Base-by-base conservation (phyloP, 306 rosid genomes). In the Rubus idaeus region DNA sequence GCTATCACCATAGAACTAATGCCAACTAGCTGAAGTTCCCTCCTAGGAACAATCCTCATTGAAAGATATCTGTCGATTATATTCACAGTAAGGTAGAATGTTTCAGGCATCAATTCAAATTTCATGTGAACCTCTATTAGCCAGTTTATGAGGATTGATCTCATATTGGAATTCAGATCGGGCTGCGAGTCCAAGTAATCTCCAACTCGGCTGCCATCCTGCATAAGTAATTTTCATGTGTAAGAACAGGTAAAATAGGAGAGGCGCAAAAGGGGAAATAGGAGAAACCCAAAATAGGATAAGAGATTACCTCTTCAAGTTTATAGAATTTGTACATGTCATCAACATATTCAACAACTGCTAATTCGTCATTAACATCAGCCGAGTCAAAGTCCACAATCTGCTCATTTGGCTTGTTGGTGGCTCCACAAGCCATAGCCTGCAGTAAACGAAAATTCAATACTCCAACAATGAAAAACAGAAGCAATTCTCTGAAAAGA, bases 91-190 rank as follows among this genome's bases (percentile, higher is more conserved):
- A 93, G 83, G 79, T 87, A 89, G 1, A 90, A 75, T 50, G 97
- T 90, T 57, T 90, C 97, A 0, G 94, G 90, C 94, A 86, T 90
- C 61, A 90, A 91, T 76, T 90, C 90, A 21, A 93, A 93, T 77
- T 86, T 90, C 0, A 88, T 83, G 71, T 93, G 97, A 62, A 93
- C 94, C 68, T 90, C 93, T 37, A 90, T 67, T 82, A 90, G 58
- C 97, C 96, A 93, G 75, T 93, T 96, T 70, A 90, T 79, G 55
- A 93, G 94, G 30, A 90, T 89, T 8, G 96, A 81, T 70, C 97
- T 90, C 96, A 93, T 93, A 82, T 85, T 86, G 4, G 84, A 74
- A 81, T 86, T 93, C 49, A 93, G 66, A 55, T 90, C 96, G 64
- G 88, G 78, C 67, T 93, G 97, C 9, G 85, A 77, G 11, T 17